These are phyloP conservation scores for Crepidotus variabilis DNA, from an alignment of 768 basidiomycete species.

Conservation along the genomic window DNA sequence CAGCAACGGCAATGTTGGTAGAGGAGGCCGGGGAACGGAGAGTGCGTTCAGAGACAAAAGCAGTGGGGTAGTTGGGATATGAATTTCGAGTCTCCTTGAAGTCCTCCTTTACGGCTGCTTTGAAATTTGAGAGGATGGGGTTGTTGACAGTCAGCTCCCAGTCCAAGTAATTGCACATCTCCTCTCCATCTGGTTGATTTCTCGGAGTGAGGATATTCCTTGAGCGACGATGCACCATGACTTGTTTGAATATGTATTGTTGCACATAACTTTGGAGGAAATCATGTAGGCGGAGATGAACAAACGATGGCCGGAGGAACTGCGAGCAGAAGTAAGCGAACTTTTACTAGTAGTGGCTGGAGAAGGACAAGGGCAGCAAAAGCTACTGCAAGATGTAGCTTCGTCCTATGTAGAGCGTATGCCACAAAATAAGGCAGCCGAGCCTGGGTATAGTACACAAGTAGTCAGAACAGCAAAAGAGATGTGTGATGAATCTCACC, in stretches of 20 bases:
- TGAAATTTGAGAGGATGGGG: constrained; percentile 55
- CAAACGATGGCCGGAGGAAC: constrained; percentile 84
- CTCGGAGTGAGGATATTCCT: constrained; percentile 76
- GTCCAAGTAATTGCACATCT: constrained; percentile 72
- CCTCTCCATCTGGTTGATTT: constrained; percentile 97
- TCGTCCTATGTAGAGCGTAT: constrained; percentile 82
- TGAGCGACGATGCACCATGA: constrained; percentile 90
- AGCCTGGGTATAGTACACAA: constrained; percentile 55
- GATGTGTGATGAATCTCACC: constrained; percentile 76
- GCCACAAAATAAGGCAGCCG: constrained; percentile 78
- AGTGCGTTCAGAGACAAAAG: constrained; percentile 45
- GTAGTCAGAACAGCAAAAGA: constrained; percentile 85
- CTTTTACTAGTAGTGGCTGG: constrained; percentile 82
- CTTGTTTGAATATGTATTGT: constrained; percentile 93
- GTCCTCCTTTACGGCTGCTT: constrained; percentile 55
- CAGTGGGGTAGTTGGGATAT: constrained; percentile 46
- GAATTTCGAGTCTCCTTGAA: constrained; percentile 46
- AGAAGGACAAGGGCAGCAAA: constrained; percentile 68
- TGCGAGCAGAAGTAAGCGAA: constrained; percentile 90
- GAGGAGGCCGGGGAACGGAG: constrained; percentile 38
- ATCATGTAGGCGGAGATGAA: constrained; percentile 96
- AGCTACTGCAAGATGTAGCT: constrained; percentile 65
- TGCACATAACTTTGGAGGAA: constrained; percentile 87
- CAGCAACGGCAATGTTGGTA: constrained; percentile 37
- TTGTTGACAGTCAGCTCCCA: constrained; percentile 49